A percentile compares a stretch with the other conserved stretches of the same genome.
Conservation (phyloP, 371 early-diverging fungal genomes). For the Mucor racemosus region DNA sequence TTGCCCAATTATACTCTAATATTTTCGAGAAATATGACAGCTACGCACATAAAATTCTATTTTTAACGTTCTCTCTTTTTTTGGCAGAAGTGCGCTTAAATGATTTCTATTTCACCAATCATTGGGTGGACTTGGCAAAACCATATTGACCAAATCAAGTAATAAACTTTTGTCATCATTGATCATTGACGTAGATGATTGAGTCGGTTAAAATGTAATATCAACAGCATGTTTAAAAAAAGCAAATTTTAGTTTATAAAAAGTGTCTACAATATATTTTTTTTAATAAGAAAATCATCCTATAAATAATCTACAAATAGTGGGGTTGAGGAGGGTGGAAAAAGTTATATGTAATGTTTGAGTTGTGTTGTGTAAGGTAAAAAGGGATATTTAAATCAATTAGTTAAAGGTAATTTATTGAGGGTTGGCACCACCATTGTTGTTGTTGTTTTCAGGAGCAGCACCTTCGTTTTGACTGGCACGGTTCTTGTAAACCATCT, state of each 20-base stretch:
- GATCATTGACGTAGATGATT: not conserved
- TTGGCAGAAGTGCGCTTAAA: not conserved
- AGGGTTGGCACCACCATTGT: conserved; percentile 23
- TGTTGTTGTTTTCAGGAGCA: conserved; percentile 14
- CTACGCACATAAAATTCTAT: not conserved
- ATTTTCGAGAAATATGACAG: not conserved
- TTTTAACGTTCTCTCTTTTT: not conserved
- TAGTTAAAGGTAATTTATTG: conserved; percentile 24
- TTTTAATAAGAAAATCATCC: conserved; percentile 22
- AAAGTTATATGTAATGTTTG: conserved; percentile 10
- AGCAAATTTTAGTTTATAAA: not conserved
- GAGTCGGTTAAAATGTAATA: not conserved
- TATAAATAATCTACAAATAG: conserved; percentile 32
- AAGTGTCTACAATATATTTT: conserved; percentile 28
- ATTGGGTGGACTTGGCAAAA: not conserved
- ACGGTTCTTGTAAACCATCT: conserved; percentile 93
- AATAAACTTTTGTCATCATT: not conserved
- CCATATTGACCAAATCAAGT: not conserved
- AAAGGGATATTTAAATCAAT: conserved; percentile 19
- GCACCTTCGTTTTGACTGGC: conserved; percentile 34
- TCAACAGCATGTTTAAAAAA: not conserved
- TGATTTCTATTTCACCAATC: not conserved
- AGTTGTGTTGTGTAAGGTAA: not conserved
- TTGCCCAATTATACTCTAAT: not conserved
- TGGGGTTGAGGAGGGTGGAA: not conserved